phyloP scores from a whole-genome alignment of 345 rosid genomes.

The Populus davidiana region DNA sequence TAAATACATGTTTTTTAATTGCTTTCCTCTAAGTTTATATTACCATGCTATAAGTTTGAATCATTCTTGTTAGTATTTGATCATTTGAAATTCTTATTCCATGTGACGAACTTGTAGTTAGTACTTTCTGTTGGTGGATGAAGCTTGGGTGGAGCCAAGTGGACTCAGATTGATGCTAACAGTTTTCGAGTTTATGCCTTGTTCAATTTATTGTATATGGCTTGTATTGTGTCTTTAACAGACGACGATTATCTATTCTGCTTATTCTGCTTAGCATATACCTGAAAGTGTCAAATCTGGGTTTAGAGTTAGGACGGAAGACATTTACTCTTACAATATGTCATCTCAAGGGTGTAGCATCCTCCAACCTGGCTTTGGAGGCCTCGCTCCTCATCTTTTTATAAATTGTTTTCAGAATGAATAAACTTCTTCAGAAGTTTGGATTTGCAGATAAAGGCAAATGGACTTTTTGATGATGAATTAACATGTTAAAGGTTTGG shows the following conservation, averaged over 20 bases:
- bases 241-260: background rate
- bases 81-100: background rate
- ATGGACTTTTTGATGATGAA: no score
- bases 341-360: background rate
- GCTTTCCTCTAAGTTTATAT: background rate
- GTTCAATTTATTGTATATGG: background rate
- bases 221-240: background rate
- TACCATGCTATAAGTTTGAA: background rate
- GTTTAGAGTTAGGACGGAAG: background rate
- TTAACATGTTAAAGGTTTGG: background rate
- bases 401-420: background rate
- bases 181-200: background rate
- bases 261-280: background rate
- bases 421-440: background rate
- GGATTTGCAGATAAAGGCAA: no score
- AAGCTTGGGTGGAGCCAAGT: background rate
- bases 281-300: background rate
- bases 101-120: background rate
- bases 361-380: background rate
- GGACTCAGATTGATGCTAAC: background rate
- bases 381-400: background rate
- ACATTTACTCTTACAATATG: background rate
- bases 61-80: background rate
- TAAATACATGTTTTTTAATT: background rate
- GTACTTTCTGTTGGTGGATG: background rate